Percentiles rank a stretch among this genome's conserved stretches.
These are phyloP conservation scores for Solanum gandarillasii DNA, from an alignment of 257 asterid genomes.

Conservation along the genomic window DNA sequence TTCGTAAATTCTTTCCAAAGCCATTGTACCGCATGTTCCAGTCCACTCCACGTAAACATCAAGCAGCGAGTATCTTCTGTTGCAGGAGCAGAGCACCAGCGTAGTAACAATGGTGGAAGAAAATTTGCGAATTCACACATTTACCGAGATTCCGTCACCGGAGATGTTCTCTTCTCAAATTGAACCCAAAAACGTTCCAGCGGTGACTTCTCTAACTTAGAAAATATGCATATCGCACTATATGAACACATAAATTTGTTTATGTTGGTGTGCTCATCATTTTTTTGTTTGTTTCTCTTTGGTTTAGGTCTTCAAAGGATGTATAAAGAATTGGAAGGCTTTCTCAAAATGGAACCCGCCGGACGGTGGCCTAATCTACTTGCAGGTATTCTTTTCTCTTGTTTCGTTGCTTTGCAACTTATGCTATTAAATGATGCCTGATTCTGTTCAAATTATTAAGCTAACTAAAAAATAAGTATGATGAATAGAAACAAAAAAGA, in stretches of 20 bases:
- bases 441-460: neutral
- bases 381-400: slow-evolving; percentile 39
- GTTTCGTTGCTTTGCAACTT: neutral
- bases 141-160: slow-evolving; percentile 45
- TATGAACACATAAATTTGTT: neutral
- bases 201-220: slow-evolving; percentile 19
- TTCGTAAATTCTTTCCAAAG: neutral
- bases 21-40: neutral
- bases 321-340: slow-evolving; percentile 69
- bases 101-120: slow-evolving; percentile 8
- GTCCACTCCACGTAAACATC: neutral
- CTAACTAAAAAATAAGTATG: neutral
- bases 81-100: neutral
- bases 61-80: neutral
- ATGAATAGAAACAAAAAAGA: neutral
- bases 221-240: neutral
- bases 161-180: slow-evolving; percentile 55
- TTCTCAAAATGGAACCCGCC: slow-evolving; percentile 62
- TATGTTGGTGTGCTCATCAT: neutral
- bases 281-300: neutral
- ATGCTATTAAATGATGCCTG: neutral
- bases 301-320: slow-evolving; percentile 57
- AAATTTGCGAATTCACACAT: slow-evolving; percentile 29
- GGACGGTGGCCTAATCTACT: slow-evolving; percentile 76
- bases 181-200: slow-evolving; percentile 60